Evolutionary conservation across 306 rosid genomes (phyloP), one percentile per base, ranked within the genome.

Genomic region (Potentilla sterilis): DNA sequence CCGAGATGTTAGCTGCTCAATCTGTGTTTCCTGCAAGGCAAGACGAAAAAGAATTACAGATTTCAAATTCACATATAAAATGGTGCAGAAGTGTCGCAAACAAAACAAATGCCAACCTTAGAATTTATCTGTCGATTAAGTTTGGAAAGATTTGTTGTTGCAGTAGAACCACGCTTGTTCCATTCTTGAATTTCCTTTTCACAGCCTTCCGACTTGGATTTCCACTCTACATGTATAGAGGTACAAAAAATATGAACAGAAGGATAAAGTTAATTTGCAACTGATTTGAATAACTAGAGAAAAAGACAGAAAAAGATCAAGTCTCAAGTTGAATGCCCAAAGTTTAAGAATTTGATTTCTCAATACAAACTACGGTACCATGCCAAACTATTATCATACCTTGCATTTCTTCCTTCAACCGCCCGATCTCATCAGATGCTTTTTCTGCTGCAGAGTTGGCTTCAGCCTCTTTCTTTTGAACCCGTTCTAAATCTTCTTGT

Each of bases 101-200:
- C 43, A 9, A 54, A 57, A 9, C 21, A 59, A 52, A 81, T 62
- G 46, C 79, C 75, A 76, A 92, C 99, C 97, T 96, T 96, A 19
- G 96, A 83, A 82, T 88, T 85, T 79, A 96, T 96, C 87, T 87
- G 90, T 68, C 98, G 97, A 82, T 83, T 92, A 72, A 89, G 88
- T 88, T 96, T 96, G 38, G 98, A 87, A 76, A 92, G 71, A 81
- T 79, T 89, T 76, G 99, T 88, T 78, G 99, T 96, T 75, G 93
- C 89, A 42, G 89, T 76, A 75, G 99, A 96, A 87, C 90, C 86
- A 77, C 78, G 83, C 83, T 96, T 96, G 87, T 88, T 90, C 98
- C 99, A 96, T 55, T 96, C 99, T 67, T 89, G 98, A 83, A 96
- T 96, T 42, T 92, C 98, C 87, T 89, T 90, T 81, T 96, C 99